Evolutionary conservation across 192 early-diverging fungal species (phyloP), one percentile per base, ranked within the genome.

Genomic region (Entomortierella parvispora): DNA sequence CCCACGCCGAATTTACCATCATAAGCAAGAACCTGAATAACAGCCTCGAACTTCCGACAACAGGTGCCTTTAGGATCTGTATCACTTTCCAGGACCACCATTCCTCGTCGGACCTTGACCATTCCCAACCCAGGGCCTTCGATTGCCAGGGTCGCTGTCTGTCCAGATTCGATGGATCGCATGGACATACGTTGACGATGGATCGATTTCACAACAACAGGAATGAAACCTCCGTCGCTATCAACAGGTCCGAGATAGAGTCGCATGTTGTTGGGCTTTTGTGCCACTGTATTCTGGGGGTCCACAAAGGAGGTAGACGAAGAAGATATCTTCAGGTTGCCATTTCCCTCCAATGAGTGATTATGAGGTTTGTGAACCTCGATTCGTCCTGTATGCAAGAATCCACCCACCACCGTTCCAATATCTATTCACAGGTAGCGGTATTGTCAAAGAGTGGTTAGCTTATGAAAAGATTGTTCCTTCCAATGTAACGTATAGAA

Each of bases 101-200:
- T 72, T 26, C 62, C 85, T 1, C 89, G 57, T 28, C 88, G 65
- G 2, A 90, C 85, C 81, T 88, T 91, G 34, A 87, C 86, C 51
- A 84, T 84, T 43, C 74, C 69, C 8, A 90, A 63, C 1, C 72
- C 55, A 61, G 71, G 50, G 1, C 72, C 65, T 49, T 85, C 76
- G 31, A 96, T 80, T 7, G 94, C 95, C 34, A 91, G 72, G 10
- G 93, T 90, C 7, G 91, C 93, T 23, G 91, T 91, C 26, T 93
- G 90, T 6, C 94, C 93, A 0, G 89, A 83, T 25, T 88, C 79
- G 14, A 93, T 83, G 9, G 85, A 82, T 22, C 86, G 83, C 47
- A 90, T 86, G 0, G 93, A 89, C 64, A 92, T 92, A 2, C 95
- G 86, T 64, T 95, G 90, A 7, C 92, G 87, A 45, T 97, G 94